Conservation (phyloP, 768 basidiomycete species). For the Chalciporus pseudorubinellus region DNA sequence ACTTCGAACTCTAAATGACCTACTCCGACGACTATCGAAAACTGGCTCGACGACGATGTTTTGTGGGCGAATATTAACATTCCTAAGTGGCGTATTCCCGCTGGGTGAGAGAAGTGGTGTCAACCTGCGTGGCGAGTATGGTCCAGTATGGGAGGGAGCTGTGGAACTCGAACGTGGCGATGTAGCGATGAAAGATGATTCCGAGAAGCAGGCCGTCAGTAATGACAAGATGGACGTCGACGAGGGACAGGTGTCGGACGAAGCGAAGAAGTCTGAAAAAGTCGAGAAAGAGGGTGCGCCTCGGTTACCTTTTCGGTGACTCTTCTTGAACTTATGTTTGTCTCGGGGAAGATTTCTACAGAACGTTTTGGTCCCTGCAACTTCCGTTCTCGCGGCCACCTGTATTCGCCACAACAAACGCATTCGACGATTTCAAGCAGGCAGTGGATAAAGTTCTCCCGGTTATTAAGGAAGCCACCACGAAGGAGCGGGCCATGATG, state of each 20-base stretch:
- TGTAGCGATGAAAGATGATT: slow-evolving; percentile 31
- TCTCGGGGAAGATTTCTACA: slow-evolving; percentile 63
- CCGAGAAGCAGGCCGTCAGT: slow-evolving; percentile 31
- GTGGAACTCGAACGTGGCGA: slow-evolving; percentile 38
- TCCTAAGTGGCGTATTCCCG: slow-evolving; percentile 82
- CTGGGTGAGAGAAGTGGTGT: slow-evolving; percentile 89
- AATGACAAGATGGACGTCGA: slow-evolving; percentile 67
- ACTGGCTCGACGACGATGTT: slow-evolving; percentile 82
- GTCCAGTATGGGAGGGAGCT: slow-evolving; percentile 73
- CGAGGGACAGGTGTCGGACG: slow-evolving; percentile 30
- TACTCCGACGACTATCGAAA: slow-evolving; percentile 83
- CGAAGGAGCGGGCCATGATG: slow-evolving; percentile 86
- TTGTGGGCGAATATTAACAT: slow-evolving; percentile 85
- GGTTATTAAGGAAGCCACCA: slow-evolving; percentile 81
- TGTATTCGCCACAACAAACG: slow-evolving; percentile 54
- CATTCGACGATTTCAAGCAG: slow-evolving; percentile 65
- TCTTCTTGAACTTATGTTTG: slow-evolving; percentile 3
- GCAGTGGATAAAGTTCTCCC: slow-evolving; percentile 72
- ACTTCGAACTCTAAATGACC: slow-evolving; percentile 82
- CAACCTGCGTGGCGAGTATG: slow-evolving; percentile 86
- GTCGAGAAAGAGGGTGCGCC: slow-evolving; percentile 65
- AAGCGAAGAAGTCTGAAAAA: slow-evolving; percentile 33
- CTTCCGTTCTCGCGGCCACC: slow-evolving; percentile 80
- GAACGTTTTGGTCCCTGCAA: slow-evolving; percentile 89
- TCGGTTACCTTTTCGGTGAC: background rate